phyloP scores from a whole-genome alignment of 495 filamentous ascomycete genomes.

The Hypoxylon crocopeplum region DNA sequence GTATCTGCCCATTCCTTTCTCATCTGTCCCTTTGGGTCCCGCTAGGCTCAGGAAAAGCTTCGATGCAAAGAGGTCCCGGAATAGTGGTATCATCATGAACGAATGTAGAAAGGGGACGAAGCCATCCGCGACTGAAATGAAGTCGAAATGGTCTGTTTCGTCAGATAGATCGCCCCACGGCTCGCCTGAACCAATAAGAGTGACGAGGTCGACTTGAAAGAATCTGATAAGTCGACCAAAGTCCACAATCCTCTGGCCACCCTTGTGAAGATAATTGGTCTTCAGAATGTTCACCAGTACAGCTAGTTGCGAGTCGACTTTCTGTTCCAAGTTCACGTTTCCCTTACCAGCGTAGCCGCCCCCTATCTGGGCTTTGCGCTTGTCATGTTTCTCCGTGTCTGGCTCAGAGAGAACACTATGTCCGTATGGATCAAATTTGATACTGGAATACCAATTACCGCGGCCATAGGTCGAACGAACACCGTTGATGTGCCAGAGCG shows the following conservation, averaged over 20 bases:
- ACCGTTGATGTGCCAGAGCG: constrained; percentile 42
- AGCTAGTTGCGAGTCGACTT: constrained; percentile 52
- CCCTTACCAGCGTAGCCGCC: constrained; percentile 60
- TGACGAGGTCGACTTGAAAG: constrained; percentile 61
- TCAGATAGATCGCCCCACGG: constrained; percentile 53
- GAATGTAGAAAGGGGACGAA: constrained; percentile 35
- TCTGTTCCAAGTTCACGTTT: constrained; percentile 50
- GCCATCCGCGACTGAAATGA: constrained; percentile 49
- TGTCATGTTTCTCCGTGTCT: constrained; percentile 50
- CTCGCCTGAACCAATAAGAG: constrained; percentile 58
- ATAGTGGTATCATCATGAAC: constrained; percentile 40
- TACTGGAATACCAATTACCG: constrained; percentile 41
- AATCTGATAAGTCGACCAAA: constrained; percentile 51
- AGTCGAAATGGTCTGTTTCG: constrained; percentile 59
- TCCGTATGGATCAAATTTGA: constrained; percentile 44
- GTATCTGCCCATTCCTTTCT: constrained; percentile 50
- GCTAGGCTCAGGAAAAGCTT: constrained; percentile 59
- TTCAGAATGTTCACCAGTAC: constrained; percentile 48
- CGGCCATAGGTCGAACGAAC: constrained; percentile 45
- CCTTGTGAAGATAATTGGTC: constrained; percentile 43
- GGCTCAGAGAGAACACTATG: constrained; percentile 49
- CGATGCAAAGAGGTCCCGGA: constrained; percentile 38
- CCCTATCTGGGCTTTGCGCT: constrained; percentile 45
- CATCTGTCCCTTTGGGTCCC: constrained; percentile 61
- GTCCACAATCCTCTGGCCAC: constrained; percentile 44